Conservation (phyloP, 1,284 basidiomycete genomes). For the Binderoboletus segoi region DNA sequence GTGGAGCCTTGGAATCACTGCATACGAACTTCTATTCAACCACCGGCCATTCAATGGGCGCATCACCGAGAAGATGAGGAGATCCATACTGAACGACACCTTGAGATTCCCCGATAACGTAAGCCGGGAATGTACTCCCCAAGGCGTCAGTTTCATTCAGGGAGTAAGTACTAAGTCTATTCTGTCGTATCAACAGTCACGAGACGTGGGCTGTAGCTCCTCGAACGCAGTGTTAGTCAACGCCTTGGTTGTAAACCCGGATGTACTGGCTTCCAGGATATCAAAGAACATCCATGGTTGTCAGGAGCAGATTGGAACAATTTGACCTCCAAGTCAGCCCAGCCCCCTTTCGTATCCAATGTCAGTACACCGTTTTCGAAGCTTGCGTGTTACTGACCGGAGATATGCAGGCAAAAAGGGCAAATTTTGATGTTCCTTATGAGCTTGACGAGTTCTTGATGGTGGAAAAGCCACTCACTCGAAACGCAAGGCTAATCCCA, state of each 20-base stretch:
- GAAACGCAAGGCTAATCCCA: constrained; percentile 90
- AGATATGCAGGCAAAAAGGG: constrained; percentile 89
- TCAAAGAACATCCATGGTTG: constrained; percentile 90
- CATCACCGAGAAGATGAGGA: constrained; percentile 85
- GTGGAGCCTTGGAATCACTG: constrained; percentile 95
- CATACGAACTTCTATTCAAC: constrained; percentile 91
- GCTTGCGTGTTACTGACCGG: neutral
- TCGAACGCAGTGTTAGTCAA: constrained; percentile 83
- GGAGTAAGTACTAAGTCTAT: too few relatives aligned
- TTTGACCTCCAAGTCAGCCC: constrained; percentile 80
- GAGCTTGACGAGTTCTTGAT: constrained; percentile 94
- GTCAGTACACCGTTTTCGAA: constrained; percentile 56
- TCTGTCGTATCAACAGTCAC: too few relatives aligned
- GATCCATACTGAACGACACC: constrained; percentile 80
- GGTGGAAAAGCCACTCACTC: constrained; percentile 96
- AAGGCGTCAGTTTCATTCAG: constrained; percentile 54
- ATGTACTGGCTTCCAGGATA: constrained; percentile 69
- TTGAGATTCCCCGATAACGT: constrained; percentile 80
- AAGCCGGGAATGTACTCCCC: constrained; percentile 66
- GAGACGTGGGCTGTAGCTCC: too few relatives aligned
- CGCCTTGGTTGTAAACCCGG: constrained; percentile 81
- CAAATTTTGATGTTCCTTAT: constrained; percentile 99
- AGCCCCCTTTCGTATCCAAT: constrained; percentile 93
- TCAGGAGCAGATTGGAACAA: constrained; percentile 77
- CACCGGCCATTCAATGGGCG: constrained; percentile 92